Conservation (phyloP, 1,284 basidiomycete species). For the Apiotrichum mycotoxinovorans region DNA sequence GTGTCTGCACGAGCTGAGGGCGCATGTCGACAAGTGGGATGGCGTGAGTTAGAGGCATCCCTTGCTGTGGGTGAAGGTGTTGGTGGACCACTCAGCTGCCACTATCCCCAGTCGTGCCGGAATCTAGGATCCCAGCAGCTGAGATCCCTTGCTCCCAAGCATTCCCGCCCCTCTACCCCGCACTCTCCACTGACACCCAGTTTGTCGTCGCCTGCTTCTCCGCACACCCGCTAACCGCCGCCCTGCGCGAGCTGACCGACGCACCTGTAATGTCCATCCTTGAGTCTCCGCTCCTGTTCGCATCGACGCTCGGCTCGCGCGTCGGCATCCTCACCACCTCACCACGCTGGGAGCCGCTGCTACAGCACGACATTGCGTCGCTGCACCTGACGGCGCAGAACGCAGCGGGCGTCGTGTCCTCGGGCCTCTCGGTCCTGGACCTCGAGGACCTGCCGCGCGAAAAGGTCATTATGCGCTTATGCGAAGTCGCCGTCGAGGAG, state of each 20-base stretch:
- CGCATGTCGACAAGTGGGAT: slow-evolving; percentile 21
- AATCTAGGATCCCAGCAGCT: too few relatives aligned
- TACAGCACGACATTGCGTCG: slow-evolving; percentile 47
- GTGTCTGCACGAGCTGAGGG: slow-evolving; percentile 36
- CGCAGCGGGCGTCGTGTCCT: slow-evolving; percentile 53
- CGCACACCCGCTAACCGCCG: slow-evolving; percentile 53
- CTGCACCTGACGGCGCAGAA: slow-evolving; percentile 32
- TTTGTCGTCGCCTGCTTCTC: slow-evolving; percentile 57
- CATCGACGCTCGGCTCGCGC: slow-evolving; percentile 35
- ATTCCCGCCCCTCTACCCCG: neutral
- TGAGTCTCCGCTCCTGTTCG: slow-evolving; percentile 53
- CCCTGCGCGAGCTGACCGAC: slow-evolving; percentile 48
- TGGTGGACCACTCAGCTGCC: too few relatives aligned
- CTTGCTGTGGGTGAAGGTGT: too few relatives aligned
- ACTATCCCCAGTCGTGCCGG: too few relatives aligned
- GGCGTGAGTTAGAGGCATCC: slow-evolving; percentile 25
- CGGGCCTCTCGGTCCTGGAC: slow-evolving; percentile 53
- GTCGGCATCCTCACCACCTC: slow-evolving; percentile 58
- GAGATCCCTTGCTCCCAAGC: too few relatives aligned
- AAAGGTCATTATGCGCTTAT: slow-evolving; percentile 49
- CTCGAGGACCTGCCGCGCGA: slow-evolving; percentile 49
- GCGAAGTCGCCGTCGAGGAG: slow-evolving; percentile 29
- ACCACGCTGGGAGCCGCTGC: slow-evolving; percentile 52
- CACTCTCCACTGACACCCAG: slow-evolving; percentile 22
- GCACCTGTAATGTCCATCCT: slow-evolving; percentile 54